A percentile compares a stretch with the other conserved stretches of the same genome.
Conservation (phyloP, 2,329 filamentous ascomycete genomes). For the Fusarium chuoi region DNA sequence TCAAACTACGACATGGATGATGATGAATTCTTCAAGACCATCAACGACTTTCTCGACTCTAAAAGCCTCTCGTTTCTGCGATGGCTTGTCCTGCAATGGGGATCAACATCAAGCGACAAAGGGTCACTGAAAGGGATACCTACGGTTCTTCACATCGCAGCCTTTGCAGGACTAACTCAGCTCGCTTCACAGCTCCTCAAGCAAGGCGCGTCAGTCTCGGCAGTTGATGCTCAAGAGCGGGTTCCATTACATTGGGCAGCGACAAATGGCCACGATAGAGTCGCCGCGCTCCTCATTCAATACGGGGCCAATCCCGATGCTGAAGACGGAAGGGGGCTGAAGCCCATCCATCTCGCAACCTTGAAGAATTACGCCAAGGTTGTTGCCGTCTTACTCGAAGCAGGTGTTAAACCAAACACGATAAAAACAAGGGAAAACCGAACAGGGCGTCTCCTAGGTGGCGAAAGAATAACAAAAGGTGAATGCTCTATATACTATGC, state of each 20-base stretch:
- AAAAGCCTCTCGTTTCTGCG: conserved; percentile 12
- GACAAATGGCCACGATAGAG: conserved; percentile 28
- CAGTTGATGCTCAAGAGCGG: conserved; percentile 23
- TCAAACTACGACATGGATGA: conserved; percentile 32
- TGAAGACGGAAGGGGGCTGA: conserved; percentile 20
- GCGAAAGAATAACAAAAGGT: background rate
- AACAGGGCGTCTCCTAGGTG: background rate
- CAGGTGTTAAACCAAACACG: conserved; percentile 27
- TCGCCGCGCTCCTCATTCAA: conserved; percentile 18
- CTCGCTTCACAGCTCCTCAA: conserved; percentile 9
- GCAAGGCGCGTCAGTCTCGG: background rate
- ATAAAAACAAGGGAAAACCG: conserved; percentile 17
- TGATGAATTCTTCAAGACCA: conserved; percentile 5
- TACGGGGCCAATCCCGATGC: conserved; percentile 17
- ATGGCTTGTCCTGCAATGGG: conserved; percentile 36
- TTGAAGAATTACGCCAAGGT: conserved; percentile 8
- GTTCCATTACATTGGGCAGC: conserved; percentile 38
- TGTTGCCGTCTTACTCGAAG: conserved; percentile 9
- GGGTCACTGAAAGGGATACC: conserved; percentile 16
- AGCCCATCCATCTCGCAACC: conserved; percentile 36
- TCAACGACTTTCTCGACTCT: conserved; percentile 10
- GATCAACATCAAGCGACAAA: conserved; percentile 8
- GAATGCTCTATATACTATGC: conserved; percentile 33
- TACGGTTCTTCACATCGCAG: conserved; percentile 30
- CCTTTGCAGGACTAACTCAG: conserved; percentile 32